Evolutionary conservation across 106 monocot species (phyloP).

Genomic region (Narthecium ossifragum): DNA sequence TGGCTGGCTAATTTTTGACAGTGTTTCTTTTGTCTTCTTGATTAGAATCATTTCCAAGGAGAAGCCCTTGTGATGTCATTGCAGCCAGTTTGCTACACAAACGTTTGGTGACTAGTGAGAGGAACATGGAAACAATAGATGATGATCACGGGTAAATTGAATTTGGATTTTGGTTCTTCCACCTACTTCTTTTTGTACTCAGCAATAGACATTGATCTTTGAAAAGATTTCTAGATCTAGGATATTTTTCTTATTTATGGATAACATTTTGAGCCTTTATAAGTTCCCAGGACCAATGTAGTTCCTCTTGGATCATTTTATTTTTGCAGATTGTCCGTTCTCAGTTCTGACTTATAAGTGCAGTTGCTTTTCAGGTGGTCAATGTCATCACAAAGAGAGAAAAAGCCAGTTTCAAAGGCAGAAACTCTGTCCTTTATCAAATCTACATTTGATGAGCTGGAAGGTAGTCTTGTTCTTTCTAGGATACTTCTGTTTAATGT

Average conservation of each 20-base stretch:
- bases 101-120: not conserved
- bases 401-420: conserved; percentile 11
- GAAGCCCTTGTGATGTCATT: not conserved
- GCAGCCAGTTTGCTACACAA: not conserved
- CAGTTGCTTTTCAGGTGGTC: conserved; percentile 33
- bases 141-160: not conserved
- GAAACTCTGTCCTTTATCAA: conserved; percentile 34
- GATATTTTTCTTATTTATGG: not conserved
- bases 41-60: not conserved
- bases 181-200: no score
- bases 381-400: conserved; percentile 5
- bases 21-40: no score
- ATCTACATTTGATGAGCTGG: conserved; percentile 15
- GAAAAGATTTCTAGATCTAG: no score
- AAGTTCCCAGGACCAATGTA: not conserved
- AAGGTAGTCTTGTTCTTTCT: conserved; percentile 46
- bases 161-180: not conserved
- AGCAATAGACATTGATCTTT: no score
- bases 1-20: no score
- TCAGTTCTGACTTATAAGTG: conserved; percentile 18
- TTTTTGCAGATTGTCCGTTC: no score
- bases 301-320: not conserved
- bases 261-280: not conserved
- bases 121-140: not conserved
- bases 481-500: no score